These are phyloP conservation scores for Teunomyces panamensis DNA, from an alignment of 805 yeast species.

Conservation along the genomic window DNA sequence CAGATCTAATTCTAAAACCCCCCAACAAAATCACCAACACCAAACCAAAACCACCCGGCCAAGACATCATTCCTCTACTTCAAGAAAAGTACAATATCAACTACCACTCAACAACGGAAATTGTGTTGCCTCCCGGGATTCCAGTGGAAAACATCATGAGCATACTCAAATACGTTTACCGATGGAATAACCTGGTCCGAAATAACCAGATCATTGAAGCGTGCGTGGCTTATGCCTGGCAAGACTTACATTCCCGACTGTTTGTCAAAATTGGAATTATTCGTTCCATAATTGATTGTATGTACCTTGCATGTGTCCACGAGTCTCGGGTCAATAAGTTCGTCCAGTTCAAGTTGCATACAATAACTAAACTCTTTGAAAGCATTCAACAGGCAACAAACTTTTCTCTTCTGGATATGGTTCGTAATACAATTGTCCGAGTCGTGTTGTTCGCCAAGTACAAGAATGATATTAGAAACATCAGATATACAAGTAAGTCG, in stretches of 20 bases:
- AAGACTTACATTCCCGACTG: background rate
- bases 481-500: background rate
- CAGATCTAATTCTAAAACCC: background rate
- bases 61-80: background rate
- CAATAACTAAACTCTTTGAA: background rate
- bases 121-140: background rate
- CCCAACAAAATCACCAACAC: background rate
- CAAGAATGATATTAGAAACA: background rate
- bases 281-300: conserved; percentile 1
- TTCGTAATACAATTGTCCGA: background rate
- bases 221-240: background rate
- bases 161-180: background rate
- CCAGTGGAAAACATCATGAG: background rate
- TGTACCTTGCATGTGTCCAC: background rate
- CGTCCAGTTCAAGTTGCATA: background rate
- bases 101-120: background rate
- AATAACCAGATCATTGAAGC: background rate
- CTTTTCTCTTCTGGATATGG: background rate
- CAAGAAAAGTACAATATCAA: background rate
- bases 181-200: background rate
- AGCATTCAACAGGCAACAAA: background rate
- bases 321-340: background rate
- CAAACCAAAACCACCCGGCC: background rate
- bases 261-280: conserved; percentile 1
- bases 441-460: background rate